Conservation (phyloP, 1,284 basidiomycete species). For the Pseudozyma pruni region DNA sequence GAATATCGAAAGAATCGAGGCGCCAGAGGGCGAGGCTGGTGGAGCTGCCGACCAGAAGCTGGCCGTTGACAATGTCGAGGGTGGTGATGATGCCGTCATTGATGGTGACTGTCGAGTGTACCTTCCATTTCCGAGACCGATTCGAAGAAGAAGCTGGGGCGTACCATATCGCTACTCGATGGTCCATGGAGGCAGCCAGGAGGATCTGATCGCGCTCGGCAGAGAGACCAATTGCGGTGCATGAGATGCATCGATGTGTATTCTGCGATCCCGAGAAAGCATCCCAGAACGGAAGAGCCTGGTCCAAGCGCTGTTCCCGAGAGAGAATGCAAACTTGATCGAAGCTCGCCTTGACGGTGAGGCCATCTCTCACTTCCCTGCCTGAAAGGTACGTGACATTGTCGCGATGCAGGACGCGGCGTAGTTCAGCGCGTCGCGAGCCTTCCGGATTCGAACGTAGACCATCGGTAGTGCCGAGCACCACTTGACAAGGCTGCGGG, state of each 20-base stretch:
- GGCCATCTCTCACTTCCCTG: conserved; percentile 19
- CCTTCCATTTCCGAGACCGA: conserved; percentile 38
- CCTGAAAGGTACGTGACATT: conserved; percentile 24
- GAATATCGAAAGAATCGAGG: conserved; percentile 36
- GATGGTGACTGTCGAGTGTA: conserved; percentile 49
- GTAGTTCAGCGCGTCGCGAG: conserved; percentile 2
- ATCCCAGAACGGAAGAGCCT: conserved; percentile 52
- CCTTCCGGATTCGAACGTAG: conserved; percentile 2
- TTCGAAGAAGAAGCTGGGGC: conserved; percentile 18
- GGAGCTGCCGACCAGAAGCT: conserved; percentile 36
- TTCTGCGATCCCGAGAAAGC: conserved; percentile 46
- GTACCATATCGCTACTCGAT: conserved; percentile 47
- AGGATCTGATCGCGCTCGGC: conserved; percentile 14
- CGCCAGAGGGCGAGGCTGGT: conserved; percentile 38
- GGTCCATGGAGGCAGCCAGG: conserved; percentile 44
- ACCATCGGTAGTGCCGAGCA: conserved; percentile 21
- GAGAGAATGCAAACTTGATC: conserved; percentile 47
- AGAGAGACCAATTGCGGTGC: conserved; percentile 28
- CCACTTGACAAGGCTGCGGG: conserved; percentile 19
- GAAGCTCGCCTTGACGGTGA: conserved; percentile 40
- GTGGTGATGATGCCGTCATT: conserved; percentile 36
- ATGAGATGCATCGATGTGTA: conserved; percentile 24
- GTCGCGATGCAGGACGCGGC: neutral
- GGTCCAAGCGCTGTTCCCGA: conserved; percentile 35
- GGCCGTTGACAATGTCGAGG: conserved; percentile 28